These are phyloP conservation scores for Boletus hoseneyae DNA, from an alignment of 1,284 basidiomycete genomes.

Conservation along the genomic window DNA sequence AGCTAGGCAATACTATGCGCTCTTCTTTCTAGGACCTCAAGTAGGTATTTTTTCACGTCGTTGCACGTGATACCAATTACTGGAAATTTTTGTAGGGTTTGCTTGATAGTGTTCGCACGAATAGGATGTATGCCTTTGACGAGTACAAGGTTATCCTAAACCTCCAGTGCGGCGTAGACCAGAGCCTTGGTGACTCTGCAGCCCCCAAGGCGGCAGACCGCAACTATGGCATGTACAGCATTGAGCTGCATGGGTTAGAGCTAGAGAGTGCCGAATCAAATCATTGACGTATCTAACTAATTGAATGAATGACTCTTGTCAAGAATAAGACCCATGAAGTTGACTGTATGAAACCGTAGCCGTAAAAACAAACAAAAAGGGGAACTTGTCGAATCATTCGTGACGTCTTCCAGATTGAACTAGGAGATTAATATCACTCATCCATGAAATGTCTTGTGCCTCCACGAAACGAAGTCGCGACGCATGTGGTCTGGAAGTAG, in stretches of 20 bases:
- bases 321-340: no score
- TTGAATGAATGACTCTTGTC: conserved; percentile 8
- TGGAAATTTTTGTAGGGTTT: conserved; percentile 52
- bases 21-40: conserved; percentile 73
- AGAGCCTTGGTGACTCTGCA: conserved; percentile 46
- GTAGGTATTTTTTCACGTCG: conserved; percentile 40
- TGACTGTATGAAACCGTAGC: no score
- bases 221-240: conserved; percentile 76
- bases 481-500: conserved; percentile 14
- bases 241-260: conserved; percentile 77
- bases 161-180: conserved; percentile 81
- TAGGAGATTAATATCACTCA: conserved; percentile 19
- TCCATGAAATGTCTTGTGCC: conserved; percentile 36
- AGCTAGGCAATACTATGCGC: conserved; percentile 77
- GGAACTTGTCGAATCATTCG: conserved; percentile 6
- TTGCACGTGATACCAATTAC: conserved; percentile 1
- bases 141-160: conserved; percentile 89
- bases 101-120: conserved; percentile 62
- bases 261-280: conserved; percentile 45
- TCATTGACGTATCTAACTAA: conserved; percentile 25
- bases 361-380: background rate
- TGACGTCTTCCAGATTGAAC: background rate
- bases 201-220: conserved; percentile 55
- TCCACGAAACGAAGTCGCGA: conserved; percentile 28
- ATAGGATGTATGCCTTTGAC: conserved; percentile 76